phyloP scores from a whole-genome alignment of 1,284 basidiomycete genomes.

The Phylloboletellus chloephorus region DNA sequence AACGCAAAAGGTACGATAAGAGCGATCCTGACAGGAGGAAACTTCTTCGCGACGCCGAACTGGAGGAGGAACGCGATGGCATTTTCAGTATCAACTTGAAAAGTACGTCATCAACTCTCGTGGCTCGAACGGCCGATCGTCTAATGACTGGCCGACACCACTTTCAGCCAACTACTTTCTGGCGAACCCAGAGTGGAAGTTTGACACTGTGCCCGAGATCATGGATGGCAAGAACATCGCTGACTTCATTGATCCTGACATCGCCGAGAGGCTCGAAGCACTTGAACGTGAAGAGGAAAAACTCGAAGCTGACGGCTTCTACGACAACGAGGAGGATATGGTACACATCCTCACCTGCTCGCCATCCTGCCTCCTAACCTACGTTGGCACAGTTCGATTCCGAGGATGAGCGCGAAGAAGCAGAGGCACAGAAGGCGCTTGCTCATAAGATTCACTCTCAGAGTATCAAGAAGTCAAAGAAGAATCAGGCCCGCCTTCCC shows the following conservation, averaged over 20 bases:
- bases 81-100: constrained; percentile 88
- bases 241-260: constrained; percentile 99
- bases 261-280: constrained; percentile 93
- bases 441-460: constrained; percentile 77
- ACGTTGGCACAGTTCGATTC: constrained; percentile 66
- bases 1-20: constrained; percentile 81
- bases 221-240: constrained; percentile 98
- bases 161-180: constrained; percentile 83
- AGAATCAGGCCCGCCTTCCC: constrained; percentile 81
- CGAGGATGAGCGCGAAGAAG: constrained; percentile 85
- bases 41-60: constrained; percentile 77
- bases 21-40: constrained; percentile 68
- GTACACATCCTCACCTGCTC: constrained; percentile 37
- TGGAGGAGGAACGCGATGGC: constrained; percentile 80
- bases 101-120: constrained; percentile 45
- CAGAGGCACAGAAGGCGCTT: constrained; percentile 59
- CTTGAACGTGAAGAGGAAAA: constrained; percentile 96
- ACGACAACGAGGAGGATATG: constrained; percentile 83
- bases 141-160: constrained; percentile 3
- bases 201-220: constrained; percentile 94
- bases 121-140: not conserved
- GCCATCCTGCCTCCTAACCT: constrained; percentile 6
- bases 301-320: constrained; percentile 92
- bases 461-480: constrained; percentile 78
- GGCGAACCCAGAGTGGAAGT: constrained; percentile 91